Evolutionary conservation across 306 rosid genomes (phyloP), one percentile per base, ranked within the genome.

Genomic region (Sindora glabra): DNA sequence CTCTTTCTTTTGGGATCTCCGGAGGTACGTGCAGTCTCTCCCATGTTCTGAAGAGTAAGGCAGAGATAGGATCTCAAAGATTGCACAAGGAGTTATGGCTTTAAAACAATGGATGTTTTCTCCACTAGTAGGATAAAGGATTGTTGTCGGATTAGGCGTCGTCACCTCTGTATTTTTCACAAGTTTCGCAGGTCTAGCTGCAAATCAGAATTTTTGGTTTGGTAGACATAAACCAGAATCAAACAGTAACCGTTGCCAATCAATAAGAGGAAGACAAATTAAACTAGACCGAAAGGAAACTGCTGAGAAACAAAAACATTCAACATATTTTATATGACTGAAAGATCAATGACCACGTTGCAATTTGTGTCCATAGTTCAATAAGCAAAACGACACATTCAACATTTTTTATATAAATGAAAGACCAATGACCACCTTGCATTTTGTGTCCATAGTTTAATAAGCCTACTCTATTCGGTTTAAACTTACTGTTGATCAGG

Each of bases 81-180:
- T 68, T 15, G 99, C 99, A 26, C 99, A 94, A 4, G 97, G 99
- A 49, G 97, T 89, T 48, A 78, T 23, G 13, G 99, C 99, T 77
- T 73, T 74, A 68, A 94, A 94, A 73, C 80, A 76, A 74, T 94
- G 99, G 62, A 94, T 84, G 67, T 94, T 89, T 72, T 96, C 99
- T 47, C 99, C 99, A 42, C 74, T 81, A 16, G 84, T 77, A 4
- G 99, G 99, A 68, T 86, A 89, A 45, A 94, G 94, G 66, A 84
- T 51, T 22, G 99, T 89, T 13, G 97, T 79, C 4, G 90, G 88
- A 67, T 54, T 76, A 0, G 97, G 97, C 1, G 97, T 94, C 1
- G 83, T 75, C 99, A 89, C 78, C 55, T 76, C 97, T 8, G 47
- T 72, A 73, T 94, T 88, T 81, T 67, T 86, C 1, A 86, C 89